Evolutionary conservation across 2,329 filamentous ascomycete genomes (phyloP), one percentile per base, ranked within the genome.

Genomic region (Phyllachora maydis): DNA sequence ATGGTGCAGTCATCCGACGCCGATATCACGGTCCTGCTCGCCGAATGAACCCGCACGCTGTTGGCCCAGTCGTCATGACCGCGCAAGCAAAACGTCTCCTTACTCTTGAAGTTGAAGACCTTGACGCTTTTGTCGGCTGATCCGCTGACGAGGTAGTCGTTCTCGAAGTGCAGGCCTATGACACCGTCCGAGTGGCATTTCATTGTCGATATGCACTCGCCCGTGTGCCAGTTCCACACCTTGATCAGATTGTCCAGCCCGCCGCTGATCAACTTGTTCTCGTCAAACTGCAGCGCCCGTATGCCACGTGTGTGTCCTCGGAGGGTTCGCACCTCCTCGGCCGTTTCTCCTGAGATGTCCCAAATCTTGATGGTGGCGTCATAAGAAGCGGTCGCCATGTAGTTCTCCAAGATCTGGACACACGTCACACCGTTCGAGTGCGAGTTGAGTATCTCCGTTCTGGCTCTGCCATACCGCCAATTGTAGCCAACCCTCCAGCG

Each of bases 31-130:
- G 83, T 93, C 9, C 79, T 71, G 7, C 79, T 90, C 2, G 63
- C 52, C 0, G 71, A 62, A 43, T 98, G 82, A 18, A 98, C 66
- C 34, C 75, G 74, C 16, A 95, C 85, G n/a, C 78, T 73, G 47
- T 98, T 98, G 37, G 98, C 83, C 78, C 85, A 95, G 44, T 95
- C 83, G 1, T 60, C 67, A 43, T 98, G 88, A 6, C 83, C 85
- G 13, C 72, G 69, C 8, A 98, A 58, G 24, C 68, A 62, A 35
- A 75, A 91, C 0, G 73, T 76, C 25, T 77, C 71, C 42, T 79
- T 81, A 28, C 76, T 78, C 37, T 76, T 65, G 38, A 90, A 88
- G 45, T 92, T 85, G 65, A 85, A 93, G 21, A 98, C 72, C 42
- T 85, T 82, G 45, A 95, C 73, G 2, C 74, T 85, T 43, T 69